Conservation (phyloP, 768 basidiomycete genomes). For the Amanita muscaria region DNA sequence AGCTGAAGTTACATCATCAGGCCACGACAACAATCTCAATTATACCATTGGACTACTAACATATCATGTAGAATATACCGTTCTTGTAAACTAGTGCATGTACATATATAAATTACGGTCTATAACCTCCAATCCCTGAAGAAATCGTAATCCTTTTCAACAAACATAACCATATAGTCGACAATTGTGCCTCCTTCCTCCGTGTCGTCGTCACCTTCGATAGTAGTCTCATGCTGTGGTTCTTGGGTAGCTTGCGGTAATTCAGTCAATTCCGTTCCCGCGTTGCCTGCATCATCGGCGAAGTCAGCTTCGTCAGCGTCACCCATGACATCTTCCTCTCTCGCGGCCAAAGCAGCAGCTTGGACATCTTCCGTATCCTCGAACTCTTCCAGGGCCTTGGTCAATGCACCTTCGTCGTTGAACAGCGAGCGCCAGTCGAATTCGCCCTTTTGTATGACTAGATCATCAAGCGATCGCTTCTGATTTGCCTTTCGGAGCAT, state of each 20-base stretch:
- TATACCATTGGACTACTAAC: no score
- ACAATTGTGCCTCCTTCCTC: constrained; percentile 64
- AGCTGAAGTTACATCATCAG: no score
- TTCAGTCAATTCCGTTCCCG: constrained; percentile 9
- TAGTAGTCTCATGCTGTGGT: constrained; percentile 21
- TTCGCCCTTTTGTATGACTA: constrained; percentile 90
- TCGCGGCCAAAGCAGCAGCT: constrained; percentile 70
- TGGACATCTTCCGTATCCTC: constrained; percentile 84
- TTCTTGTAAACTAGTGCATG: background rate
- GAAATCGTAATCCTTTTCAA: constrained; percentile 53
- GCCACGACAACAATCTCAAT: no score
- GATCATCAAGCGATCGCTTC: constrained; percentile 81
- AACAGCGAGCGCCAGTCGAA: constrained; percentile 92
- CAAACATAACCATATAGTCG: constrained; percentile 77
- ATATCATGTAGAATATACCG: no score
- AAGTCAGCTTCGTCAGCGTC: constrained; percentile 81
- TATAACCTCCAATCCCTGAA: constrained; percentile 68
- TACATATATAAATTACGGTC: constrained; percentile 3
- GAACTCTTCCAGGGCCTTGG: constrained; percentile 71
- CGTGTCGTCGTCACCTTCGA: constrained; percentile 35
- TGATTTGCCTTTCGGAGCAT: constrained; percentile 98
- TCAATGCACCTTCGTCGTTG: constrained; percentile 54
- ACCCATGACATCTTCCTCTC: constrained; percentile 62
- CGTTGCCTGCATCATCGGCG: constrained; percentile 24
- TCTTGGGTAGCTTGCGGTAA: constrained; percentile 16